phyloP scores from a whole-genome alignment of 2,329 filamentous ascomycete species.

The Aspergillus sp. region DNA sequence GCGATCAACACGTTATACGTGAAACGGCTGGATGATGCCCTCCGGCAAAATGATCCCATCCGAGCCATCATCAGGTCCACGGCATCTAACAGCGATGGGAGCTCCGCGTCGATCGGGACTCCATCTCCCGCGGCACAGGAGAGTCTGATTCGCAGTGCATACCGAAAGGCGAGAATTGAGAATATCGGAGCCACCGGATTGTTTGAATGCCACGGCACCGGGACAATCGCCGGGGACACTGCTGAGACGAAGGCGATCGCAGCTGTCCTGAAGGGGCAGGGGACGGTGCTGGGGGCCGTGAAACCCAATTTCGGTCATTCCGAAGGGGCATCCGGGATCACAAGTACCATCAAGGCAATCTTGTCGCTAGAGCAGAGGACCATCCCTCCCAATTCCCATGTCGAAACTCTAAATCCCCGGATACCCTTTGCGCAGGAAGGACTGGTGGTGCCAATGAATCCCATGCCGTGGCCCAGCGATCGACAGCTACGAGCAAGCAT shows the following conservation, averaged over 20 bases:
- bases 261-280: slow-evolving; percentile 10
- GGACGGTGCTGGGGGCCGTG: slow-evolving; percentile 5
- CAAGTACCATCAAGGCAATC: slow-evolving; percentile 11
- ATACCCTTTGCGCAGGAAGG: slow-evolving; percentile 8
- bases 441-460: slow-evolving; percentile 2
- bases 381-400: slow-evolving; percentile 14
- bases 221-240: slow-evolving; percentile 8
- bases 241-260: slow-evolving; percentile 3
- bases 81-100: slow-evolving; percentile 12
- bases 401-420: slow-evolving; percentile 17
- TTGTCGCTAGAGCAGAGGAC: slow-evolving; percentile 12
- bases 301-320: slow-evolving; percentile 8
- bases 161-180: slow-evolving; percentile 1
- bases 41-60: slow-evolving; percentile 40
- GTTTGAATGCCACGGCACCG: slow-evolving; percentile 11
- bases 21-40: slow-evolving; percentile 39
- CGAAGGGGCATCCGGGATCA: slow-evolving; percentile 1
- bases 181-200: slow-evolving; percentile 3
- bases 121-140: slow-evolving; percentile 12
- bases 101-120: slow-evolving; percentile 10
- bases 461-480: slow-evolving; percentile 12
- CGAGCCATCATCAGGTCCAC: slow-evolving; percentile 19
- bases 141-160: slow-evolving; percentile 9
- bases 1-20: slow-evolving; percentile 26
- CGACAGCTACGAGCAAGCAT: slow-evolving; percentile 15